Conservation (phyloP, 495 filamentous ascomycete species). For the Talaromyces wortmannii region DNA sequence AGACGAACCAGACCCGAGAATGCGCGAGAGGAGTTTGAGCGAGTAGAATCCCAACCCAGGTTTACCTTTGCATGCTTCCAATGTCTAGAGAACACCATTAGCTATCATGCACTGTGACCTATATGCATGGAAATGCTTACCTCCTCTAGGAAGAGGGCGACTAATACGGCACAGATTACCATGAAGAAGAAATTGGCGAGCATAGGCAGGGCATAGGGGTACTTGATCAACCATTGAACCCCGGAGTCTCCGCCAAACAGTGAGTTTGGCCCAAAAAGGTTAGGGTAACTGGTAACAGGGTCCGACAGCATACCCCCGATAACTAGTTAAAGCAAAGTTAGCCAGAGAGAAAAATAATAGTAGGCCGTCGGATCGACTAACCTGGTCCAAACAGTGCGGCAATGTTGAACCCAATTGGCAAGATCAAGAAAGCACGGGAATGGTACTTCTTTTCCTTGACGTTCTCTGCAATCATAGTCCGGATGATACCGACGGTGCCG, state of each 20-base stretch:
- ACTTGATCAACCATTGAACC: slow-evolving; percentile 58
- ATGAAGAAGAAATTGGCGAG: slow-evolving; percentile 65
- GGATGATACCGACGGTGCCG: slow-evolving; percentile 74
- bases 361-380: slow-evolving; percentile 12
- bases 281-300: slow-evolving; percentile 62
- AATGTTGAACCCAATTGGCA: slow-evolving; percentile 75
- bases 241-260: slow-evolving; percentile 44
- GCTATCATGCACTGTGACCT: neutral
- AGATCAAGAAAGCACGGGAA: slow-evolving; percentile 57
- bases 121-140: slow-evolving; percentile 22
- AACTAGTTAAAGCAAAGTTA: slow-evolving; percentile 22
- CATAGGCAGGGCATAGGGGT: slow-evolving; percentile 72
- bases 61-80: slow-evolving; percentile 37
- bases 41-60: slow-evolving; percentile 29
- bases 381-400: slow-evolving; percentile 70
- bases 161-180: slow-evolving; percentile 40
- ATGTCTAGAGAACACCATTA: slow-evolving; percentile 15
- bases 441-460: slow-evolving; percentile 67
- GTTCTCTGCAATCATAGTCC: slow-evolving; percentile 78
- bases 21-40: slow-evolving; percentile 22
- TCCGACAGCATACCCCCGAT: slow-evolving; percentile 71
- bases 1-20: slow-evolving; percentile 20
- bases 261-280: slow-evolving; percentile 53
- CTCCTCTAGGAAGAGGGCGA: slow-evolving; percentile 66
- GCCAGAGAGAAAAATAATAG: neutral